Base-by-base conservation (phyloP, 2,329 filamentous ascomycete species). In the Bisporella sp. region DNA sequence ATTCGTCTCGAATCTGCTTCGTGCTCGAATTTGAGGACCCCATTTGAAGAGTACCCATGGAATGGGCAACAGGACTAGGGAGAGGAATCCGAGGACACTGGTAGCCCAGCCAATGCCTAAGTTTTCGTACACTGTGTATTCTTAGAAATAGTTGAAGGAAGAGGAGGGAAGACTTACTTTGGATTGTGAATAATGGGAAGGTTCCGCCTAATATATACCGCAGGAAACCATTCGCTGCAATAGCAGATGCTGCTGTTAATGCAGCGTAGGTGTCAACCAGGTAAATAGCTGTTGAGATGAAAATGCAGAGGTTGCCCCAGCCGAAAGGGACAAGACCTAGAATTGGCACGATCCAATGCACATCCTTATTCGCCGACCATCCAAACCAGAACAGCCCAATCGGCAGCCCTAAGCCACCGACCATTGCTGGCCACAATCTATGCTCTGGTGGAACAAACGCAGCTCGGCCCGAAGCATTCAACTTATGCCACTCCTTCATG, bases 221-320 rank as follows among this genome's bases (percentile, higher is more conserved):
- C 12, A 40, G 31, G 9, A 52, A 40, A 29, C 41, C 50, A 33
- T 49, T 49, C 28, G 50, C 47, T 21, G 50, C 40, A 28, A 52
- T 11, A 12, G 50, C 50, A 4, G 48, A 49, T 31, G 48, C 48
- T 6, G 39, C 41, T 5, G 31, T 32, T 31, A 13, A 31, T 9
- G 48, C 21, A 12, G n/a, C 42, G 35, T 49, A 49, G 33, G 28
- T 45, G 32, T 49, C 48, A 11, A 49, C 31, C 32, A 49, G 28
- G 43, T 49, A 49, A 8, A 45, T 46, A 13, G 41, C 46, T 21
- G 47, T 35, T 9, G 50, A 41, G 29, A 55, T 31, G 56, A 82
- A 83, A 4, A 84, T 66, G 53, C 73, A 78, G 2, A 82, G 62
- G 54, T 81, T 82, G 2, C 79, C 79, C 71, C 74, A 80, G 0